phyloP scores from a whole-genome alignment of 495 filamentous ascomycete genomes.

The Podospora pseudocomata region DNA sequence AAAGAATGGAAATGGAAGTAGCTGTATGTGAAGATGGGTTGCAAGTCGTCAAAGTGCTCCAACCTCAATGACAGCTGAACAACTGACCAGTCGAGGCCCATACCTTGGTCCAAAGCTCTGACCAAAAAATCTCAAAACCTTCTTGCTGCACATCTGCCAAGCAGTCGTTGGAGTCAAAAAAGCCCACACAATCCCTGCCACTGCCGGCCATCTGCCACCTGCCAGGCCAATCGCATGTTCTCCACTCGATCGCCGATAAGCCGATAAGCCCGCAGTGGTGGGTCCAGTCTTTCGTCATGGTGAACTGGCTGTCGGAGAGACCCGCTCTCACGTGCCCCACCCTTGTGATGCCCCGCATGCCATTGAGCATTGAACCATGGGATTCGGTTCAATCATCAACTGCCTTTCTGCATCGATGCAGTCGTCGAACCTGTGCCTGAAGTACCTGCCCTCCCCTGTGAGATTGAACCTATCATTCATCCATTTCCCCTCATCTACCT shows the following conservation, averaged over 20 bases:
- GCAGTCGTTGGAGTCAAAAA: not conserved
- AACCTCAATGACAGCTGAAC: not conserved
- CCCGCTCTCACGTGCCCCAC: constrained; percentile 25
- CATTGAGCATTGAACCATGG: not conserved
- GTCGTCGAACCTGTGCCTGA: not conserved
- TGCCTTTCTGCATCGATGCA: not conserved
- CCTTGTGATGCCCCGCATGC: constrained; percentile 21
- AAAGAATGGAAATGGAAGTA: not conserved
- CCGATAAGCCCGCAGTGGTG: not conserved
- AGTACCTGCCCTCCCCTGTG: not conserved
- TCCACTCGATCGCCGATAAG: not conserved
- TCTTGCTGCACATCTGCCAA: not conserved
- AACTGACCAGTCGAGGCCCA: not conserved
- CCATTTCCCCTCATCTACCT: not conserved
- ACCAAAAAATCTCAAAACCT: not conserved
- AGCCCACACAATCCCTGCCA: not conserved
- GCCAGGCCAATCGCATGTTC: not conserved
- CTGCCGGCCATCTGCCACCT: not conserved
- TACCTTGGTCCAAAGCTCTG: not conserved
- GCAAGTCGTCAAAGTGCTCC: not conserved
- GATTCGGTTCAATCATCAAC: not conserved
- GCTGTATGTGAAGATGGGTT: not conserved
- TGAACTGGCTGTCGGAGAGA: not conserved
- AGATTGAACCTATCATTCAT: not conserved
- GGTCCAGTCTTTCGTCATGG: constrained; percentile 19